Evolutionary conservation across 345 rosid genomes (phyloP), one percentile per base, ranked within the genome.

Genomic region (Eucalyptus tenuipes): DNA sequence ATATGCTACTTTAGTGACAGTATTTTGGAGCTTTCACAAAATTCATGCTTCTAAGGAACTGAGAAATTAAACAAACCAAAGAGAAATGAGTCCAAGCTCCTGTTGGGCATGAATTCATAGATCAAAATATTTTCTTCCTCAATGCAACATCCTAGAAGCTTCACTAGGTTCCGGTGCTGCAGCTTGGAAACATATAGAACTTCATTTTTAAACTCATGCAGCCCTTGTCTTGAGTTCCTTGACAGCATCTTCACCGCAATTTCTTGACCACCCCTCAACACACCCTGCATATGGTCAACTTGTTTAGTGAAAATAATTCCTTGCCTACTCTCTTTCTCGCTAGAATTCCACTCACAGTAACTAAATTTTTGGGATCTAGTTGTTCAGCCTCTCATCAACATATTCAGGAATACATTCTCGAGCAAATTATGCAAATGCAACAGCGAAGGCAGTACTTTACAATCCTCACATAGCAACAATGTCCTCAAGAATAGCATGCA

Each of bases 101-200:
- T 87, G 88, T 94, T 94, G 10, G 94, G 94, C 92, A 92, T 88
- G 88, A 90, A 93, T 87, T 94, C 96, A 20, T 92, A 92, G 33
- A 93, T 87, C 79, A 93, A 61, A 91, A 92, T 55, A 86, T 88
- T 90, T 48, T 94, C 93, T 87, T 88, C 81, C 81, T 92, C 89
- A 88, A 86, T 90, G 85, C 93, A 91, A 33, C 89, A 92, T 22
- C 93, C 93, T 4, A 93, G 86, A 81, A 93, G 90, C 91, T 89
- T 92, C 50, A 91, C 94, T 10, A 93, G 92, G 86, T 93, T 93
- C 22, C 92, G 66, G 68, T 93, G 93, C 86, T 93, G 92, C 84
- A 93, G 92, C 79, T 91, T 92, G 1, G 93, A 88, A 29, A 92
- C 87, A 17, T 88, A 61, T 25, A 85, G n/a, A 22, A 80, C 37